phyloP scores from a whole-genome alignment of 2,329 filamentous ascomycete genomes.

The Cladosporium sp. region DNA sequence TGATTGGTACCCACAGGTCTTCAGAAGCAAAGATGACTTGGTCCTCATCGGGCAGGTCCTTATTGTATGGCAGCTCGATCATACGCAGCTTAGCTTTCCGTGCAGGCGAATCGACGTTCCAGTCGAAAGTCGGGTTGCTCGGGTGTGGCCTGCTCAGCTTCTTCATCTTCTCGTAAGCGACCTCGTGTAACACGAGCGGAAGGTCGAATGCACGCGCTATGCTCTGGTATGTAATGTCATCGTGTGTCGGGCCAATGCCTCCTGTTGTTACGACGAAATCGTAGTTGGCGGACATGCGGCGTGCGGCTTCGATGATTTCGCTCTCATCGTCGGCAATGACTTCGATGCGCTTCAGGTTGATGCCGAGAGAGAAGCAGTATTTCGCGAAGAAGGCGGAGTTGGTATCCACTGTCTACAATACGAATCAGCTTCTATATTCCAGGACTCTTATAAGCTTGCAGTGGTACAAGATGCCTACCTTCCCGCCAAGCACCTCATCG shows the following conservation, averaged over 20 bases:
- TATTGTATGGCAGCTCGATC: constrained; percentile 79
- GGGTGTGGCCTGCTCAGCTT: constrained; percentile 69
- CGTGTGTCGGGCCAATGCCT: constrained; percentile 94
- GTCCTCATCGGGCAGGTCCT: constrained; percentile 54
- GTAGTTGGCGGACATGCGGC: constrained; percentile 81
- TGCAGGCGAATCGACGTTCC: constrained; percentile 75
- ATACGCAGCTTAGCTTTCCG: constrained; percentile 82
- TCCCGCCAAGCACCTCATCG: constrained; percentile 93
- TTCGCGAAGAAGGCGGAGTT: constrained; percentile 63
- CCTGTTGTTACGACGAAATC: constrained; percentile 95
- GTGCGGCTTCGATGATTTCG: constrained; percentile 84
- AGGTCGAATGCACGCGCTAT: constrained; percentile 86
- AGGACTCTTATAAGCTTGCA: not conserved
- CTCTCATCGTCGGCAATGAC: constrained; percentile 89
- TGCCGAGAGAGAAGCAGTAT: constrained; percentile 62
- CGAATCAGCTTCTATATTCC: constrained; percentile 9
- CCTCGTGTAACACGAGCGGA: constrained; percentile 70
- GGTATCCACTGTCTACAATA: constrained; percentile 57
- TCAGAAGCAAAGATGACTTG: constrained; percentile 77
- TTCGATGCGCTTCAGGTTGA: constrained; percentile 77
- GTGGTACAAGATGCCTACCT: constrained; percentile 53
- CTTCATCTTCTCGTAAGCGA: constrained; percentile 79
- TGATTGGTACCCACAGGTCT: constrained; percentile 85
- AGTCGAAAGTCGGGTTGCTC: constrained; percentile 71
- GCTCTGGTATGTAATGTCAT: constrained; percentile 94